Percentiles rank a stretch among this genome's conserved stretches.
phyloP scores from a whole-genome alignment of 2,329 filamentous ascomycete species.

The Leptographium lundbergii region DNA sequence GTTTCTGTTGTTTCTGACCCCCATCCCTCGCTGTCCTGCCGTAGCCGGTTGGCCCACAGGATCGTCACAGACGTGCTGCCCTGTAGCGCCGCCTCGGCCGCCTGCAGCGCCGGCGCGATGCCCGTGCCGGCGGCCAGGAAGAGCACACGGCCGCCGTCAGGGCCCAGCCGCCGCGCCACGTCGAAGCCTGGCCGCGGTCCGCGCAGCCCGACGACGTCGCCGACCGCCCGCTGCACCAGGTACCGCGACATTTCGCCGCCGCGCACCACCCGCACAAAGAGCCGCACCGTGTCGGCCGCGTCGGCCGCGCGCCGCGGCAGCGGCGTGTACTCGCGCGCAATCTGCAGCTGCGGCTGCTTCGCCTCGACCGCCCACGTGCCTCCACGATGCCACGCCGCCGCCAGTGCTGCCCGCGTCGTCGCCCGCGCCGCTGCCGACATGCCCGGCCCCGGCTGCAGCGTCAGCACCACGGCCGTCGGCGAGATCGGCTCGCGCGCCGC shows the following conservation, averaged over 20 bases:
- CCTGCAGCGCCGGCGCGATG: constrained; percentile 79
- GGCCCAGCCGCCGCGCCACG: constrained; percentile 23
- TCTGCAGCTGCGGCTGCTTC: constrained; percentile 89
- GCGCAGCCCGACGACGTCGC: constrained; percentile 58
- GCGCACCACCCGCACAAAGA: constrained; percentile 67
- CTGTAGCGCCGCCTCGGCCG: constrained; percentile 49
- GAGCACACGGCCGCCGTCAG: constrained; percentile 39
- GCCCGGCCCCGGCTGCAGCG: constrained; percentile 32
- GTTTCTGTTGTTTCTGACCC: too few relatives aligned
- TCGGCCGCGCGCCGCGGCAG: constrained; percentile 40
- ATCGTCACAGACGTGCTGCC: constrained; percentile 40
- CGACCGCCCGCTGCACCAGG: constrained; percentile 50
- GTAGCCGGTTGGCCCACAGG: constrained; percentile 66
- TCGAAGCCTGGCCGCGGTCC: constrained; percentile 64
- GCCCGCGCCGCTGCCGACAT: neutral
- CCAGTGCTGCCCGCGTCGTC: constrained; percentile 14
- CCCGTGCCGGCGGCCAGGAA: constrained; percentile 91
- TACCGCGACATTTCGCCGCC: constrained; percentile 82
- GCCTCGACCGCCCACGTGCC: constrained; percentile 83
- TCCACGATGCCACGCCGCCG: constrained; percentile 35
- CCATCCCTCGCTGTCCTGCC: constrained; percentile 48
- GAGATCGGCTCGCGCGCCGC: constrained; percentile 49
- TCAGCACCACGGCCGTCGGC: constrained; percentile 56
- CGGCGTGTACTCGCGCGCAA: constrained; percentile 83
- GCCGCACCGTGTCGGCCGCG: constrained; percentile 33